Conservation (phyloP, 208 protist genomes). For the Leishmania lainsoni region DNA sequence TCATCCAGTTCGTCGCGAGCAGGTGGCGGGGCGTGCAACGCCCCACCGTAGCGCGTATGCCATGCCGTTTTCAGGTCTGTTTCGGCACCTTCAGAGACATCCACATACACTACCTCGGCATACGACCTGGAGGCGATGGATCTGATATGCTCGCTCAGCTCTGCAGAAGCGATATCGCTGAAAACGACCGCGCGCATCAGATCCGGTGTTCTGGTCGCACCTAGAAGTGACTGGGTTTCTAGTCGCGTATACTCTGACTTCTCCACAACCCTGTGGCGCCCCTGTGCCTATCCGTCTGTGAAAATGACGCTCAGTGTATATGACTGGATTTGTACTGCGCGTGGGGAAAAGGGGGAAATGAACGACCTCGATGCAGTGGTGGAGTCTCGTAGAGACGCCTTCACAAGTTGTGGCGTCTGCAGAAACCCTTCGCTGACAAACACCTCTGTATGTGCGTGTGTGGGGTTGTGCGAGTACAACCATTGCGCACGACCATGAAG, state of each 20-base stretch:
- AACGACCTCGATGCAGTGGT: background rate
- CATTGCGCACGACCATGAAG: no score
- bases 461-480: background rate
- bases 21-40: background rate
- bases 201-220: background rate
- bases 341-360: background rate
- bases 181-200: conserved; percentile 21
- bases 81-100: conserved; percentile 6
- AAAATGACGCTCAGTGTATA: background rate
- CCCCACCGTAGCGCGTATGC: conserved; percentile 18
- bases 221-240: background rate
- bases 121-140: conserved; percentile 23
- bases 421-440: background rate
- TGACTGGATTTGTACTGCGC: background rate
- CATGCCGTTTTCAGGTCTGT: conserved; percentile 21
- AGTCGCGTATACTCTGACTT: background rate
- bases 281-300: background rate
- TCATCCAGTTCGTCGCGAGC: conserved; percentile 19
- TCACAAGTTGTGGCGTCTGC: background rate
- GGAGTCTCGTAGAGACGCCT: background rate
- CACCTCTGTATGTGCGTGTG: background rate
- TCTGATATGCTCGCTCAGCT: background rate
- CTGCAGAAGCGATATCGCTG: conserved; percentile 13
- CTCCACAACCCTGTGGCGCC: background rate
- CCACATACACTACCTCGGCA: background rate